phyloP scores from a whole-genome alignment of 2,329 filamentous ascomycete genomes.

The Plenodomus lindquistii region DNA sequence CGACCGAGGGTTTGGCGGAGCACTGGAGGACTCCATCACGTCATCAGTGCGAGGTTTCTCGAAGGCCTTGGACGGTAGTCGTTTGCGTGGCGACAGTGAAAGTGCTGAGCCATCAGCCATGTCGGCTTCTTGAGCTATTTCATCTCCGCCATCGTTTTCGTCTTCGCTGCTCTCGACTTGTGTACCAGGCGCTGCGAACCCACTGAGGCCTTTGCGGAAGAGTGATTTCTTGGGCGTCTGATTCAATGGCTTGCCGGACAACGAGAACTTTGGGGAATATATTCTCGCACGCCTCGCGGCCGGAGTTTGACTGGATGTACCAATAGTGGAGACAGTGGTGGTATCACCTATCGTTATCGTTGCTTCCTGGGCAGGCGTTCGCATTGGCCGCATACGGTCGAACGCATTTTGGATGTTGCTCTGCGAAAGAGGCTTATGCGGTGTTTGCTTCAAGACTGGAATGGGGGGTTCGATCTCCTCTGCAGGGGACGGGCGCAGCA shows the following conservation, averaged over 20 bases:
- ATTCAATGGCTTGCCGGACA: slow-evolving; percentile 31
- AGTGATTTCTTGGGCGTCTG: slow-evolving; percentile 36
- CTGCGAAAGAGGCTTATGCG: slow-evolving; percentile 38
- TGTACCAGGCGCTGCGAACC: slow-evolving; percentile 61
- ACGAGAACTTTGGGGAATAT: slow-evolving; percentile 44
- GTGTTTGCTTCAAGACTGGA: slow-evolving; percentile 33
- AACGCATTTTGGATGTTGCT: slow-evolving; percentile 62
- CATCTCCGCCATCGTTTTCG: slow-evolving; percentile 22
- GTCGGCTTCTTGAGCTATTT: slow-evolving; percentile 16
- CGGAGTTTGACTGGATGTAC: slow-evolving; percentile 48
- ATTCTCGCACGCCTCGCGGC: slow-evolving; percentile 55
- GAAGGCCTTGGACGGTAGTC: slow-evolving; percentile 7
- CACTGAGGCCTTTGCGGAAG: slow-evolving; percentile 53
- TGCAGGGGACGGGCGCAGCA: not conserved
- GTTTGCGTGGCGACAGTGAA: slow-evolving; percentile 21
- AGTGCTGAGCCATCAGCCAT: slow-evolving; percentile 16
- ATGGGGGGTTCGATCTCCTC: slow-evolving; percentile 21
- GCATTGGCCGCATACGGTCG: slow-evolving; percentile 66
- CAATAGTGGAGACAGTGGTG: slow-evolving; percentile 68
- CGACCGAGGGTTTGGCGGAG: slow-evolving; percentile 2
- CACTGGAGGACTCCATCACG: slow-evolving; percentile 17
- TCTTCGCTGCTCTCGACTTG: slow-evolving; percentile 41
- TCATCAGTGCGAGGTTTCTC: slow-evolving; percentile 22
- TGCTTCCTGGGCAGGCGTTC: slow-evolving; percentile 65
- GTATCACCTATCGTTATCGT: slow-evolving; percentile 75